These are phyloP conservation scores for Phaeosphaeriaceae sp. DNA, from an alignment of 2,329 filamentous ascomycete species.

Conservation along the genomic window DNA sequence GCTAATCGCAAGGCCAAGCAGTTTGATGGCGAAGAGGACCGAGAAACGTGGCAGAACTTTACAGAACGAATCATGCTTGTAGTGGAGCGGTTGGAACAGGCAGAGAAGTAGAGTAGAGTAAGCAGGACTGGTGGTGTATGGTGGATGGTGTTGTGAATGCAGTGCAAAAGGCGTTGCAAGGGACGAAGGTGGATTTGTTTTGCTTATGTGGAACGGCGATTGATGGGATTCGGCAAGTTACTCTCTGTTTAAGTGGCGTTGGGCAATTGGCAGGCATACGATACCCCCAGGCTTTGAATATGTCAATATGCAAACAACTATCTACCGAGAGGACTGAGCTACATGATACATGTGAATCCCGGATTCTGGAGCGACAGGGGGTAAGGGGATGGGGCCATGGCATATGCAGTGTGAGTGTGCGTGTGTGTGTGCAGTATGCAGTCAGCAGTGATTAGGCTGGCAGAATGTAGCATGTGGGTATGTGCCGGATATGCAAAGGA, in stretches of 20 bases:
- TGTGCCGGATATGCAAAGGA: slow-evolving; percentile 4
- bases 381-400: no score
- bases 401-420: no score
- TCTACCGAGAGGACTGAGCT: slow-evolving; percentile 2
- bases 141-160: slow-evolving; percentile 4
- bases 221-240: slow-evolving; percentile 1
- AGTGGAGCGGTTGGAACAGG: slow-evolving; percentile 52
- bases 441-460: slow-evolving; percentile 14
- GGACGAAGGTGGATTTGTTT: slow-evolving; percentile 8
- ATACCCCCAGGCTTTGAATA: slow-evolving; percentile 21
- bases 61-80: slow-evolving; percentile 62
- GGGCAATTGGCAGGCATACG: slow-evolving; percentile 14
- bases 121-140: not conserved
- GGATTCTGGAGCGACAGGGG: slow-evolving; percentile 3
- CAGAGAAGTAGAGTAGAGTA: slow-evolving; percentile 11
- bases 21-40: slow-evolving; percentile 56
- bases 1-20: slow-evolving; percentile 59
- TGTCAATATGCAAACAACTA: slow-evolving; percentile 8
- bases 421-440: no score
- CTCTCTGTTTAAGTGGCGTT: slow-evolving; percentile 12
- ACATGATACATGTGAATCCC: slow-evolving; percentile 2
- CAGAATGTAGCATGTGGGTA: no score
- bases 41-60: slow-evolving; percentile 56
- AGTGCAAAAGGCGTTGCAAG: not conserved
- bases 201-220: slow-evolving; percentile 6